Percentiles rank a stretch among this genome's conserved stretches.
Evolutionary conservation across 352 stramenopile genomes (phyloP).

Genomic region (Elongisporangium anandrum): DNA sequence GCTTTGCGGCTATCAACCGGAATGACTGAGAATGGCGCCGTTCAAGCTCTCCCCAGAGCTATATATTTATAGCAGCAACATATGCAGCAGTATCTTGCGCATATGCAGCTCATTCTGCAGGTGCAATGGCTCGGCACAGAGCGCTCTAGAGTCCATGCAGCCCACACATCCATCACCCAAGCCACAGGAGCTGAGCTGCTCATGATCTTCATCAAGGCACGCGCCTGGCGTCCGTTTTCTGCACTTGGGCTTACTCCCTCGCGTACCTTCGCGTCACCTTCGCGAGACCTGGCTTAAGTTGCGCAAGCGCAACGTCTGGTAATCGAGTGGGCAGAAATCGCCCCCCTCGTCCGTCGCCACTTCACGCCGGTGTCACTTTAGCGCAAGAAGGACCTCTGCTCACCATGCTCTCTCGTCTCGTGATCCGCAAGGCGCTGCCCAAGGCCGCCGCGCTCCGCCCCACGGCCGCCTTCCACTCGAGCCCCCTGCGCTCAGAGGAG

Average conservation of each 20-base stretch:
- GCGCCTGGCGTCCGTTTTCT: neutral
- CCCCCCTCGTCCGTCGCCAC: neutral
- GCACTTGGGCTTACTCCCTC: neutral
- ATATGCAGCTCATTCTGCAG: neutral
- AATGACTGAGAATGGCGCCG: neutral
- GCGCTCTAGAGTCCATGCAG: neutral
- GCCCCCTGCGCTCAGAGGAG: conserved; percentile 42
- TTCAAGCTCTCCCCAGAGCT: neutral
- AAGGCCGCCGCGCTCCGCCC: conserved; percentile 40
- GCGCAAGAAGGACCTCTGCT: conserved; percentile 1
- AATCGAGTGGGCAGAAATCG: neutral
- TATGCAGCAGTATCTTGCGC: neutral
- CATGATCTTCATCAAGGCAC: neutral
- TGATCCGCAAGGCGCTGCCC: conserved; percentile 49
- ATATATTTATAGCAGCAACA: neutral
- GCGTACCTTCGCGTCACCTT: neutral
- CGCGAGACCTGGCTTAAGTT: neutral
- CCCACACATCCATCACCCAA: neutral
- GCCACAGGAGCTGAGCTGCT: too few relatives aligned
- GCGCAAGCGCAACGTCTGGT: neutral
- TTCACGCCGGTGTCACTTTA: neutral
- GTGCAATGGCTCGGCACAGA: neutral
- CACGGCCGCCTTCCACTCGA: conserved; percentile 56
- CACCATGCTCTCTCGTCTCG: conserved; percentile 72
- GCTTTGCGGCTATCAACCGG: neutral